phyloP scores from a whole-genome alignment of 208 protist species.

The Leishmania lainsoni region DNA sequence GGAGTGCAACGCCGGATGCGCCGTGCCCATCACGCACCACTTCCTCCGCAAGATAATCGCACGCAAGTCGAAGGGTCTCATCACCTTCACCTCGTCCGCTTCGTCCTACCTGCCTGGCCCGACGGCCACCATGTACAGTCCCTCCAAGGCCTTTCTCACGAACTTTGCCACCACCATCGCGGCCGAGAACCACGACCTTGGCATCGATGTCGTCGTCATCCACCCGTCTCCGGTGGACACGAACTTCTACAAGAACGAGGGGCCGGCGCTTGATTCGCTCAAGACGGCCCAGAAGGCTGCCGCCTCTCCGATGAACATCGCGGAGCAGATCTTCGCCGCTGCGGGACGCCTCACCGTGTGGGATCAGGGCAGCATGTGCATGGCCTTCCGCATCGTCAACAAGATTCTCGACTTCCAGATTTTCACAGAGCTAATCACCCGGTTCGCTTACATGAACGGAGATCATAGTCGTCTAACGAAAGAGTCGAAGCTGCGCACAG shows the following conservation, averaged over 20 bases:
- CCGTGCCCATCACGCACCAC: slow-evolving; percentile 88
- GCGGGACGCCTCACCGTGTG: slow-evolving; percentile 84
- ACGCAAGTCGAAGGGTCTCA: slow-evolving; percentile 69
- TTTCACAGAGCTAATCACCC: slow-evolving; percentile 79
- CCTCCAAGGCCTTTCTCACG: slow-evolving; percentile 92
- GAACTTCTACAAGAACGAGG: slow-evolving; percentile 91
- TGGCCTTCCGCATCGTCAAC: slow-evolving; percentile 71
- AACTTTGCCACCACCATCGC: slow-evolving; percentile 85
- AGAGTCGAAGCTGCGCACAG: slow-evolving; percentile 53
- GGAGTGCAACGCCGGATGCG: slow-evolving; percentile 90
- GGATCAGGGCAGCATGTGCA: slow-evolving; percentile 81
- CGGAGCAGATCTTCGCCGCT: slow-evolving; percentile 81
- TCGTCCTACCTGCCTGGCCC: slow-evolving; percentile 84
- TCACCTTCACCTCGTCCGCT: slow-evolving; percentile 91
- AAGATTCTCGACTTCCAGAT: slow-evolving; percentile 89
- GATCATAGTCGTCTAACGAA: slow-evolving; percentile 66
- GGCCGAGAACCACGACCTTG: slow-evolving; percentile 77
- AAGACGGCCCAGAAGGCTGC: slow-evolving; percentile 74
- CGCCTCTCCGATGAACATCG: slow-evolving; percentile 76
- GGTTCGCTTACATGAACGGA: slow-evolving; percentile 71
- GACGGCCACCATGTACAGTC: slow-evolving; percentile 90
- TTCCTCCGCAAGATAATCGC: slow-evolving; percentile 90
- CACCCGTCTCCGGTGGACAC: slow-evolving; percentile 89
- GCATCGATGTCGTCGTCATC: slow-evolving; percentile 88
- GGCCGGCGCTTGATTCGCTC: slow-evolving; percentile 72